Evolutionary conservation across 192 early-diverging fungal genomes (phyloP).

Genomic region (Coemansia guatemalensis): DNA sequence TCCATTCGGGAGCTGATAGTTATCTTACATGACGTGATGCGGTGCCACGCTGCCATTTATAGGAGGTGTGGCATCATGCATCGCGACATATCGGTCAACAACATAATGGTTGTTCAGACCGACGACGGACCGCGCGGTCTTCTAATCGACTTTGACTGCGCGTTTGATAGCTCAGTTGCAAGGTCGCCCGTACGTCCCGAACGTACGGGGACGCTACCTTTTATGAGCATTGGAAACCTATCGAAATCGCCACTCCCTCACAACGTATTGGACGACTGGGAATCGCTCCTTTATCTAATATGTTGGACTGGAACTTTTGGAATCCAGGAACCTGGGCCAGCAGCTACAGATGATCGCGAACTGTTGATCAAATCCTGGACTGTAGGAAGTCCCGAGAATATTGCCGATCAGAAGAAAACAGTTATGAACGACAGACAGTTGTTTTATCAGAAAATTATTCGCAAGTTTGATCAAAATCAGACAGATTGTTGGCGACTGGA

Average conservation of each 20-base stretch:
- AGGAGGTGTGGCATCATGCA: neutral
- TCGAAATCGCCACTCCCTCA: neutral
- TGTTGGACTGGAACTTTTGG: constrained; percentile 28
- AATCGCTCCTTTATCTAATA: constrained; percentile 24
- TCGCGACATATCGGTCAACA: constrained; percentile 8
- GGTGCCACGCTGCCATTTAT: constrained; percentile 3
- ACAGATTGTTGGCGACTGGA: neutral
- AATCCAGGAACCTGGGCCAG: neutral
- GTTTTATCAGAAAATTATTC: neutral
- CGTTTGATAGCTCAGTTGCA: neutral
- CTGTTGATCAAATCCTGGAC: neutral
- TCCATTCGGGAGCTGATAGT: neutral
- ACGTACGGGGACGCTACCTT: constrained; percentile 6
- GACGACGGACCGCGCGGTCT: neutral
- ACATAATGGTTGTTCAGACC: constrained; percentile 9
- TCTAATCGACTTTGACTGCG: constrained; percentile 11
- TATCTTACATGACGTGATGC: constrained; percentile 5
- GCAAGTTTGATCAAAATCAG: neutral
- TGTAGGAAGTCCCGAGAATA: neutral
- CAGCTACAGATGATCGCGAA: neutral
- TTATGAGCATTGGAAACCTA: constrained; percentile 8
- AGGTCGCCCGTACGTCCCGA: neutral
- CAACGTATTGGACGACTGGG: constrained; percentile 28
- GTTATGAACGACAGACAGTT: neutral
- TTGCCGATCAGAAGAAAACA: neutral